Evolutionary conservation across 2,329 filamentous ascomycete genomes (phyloP), one percentile per base, ranked within the genome.

Genomic region (Mollisia scopiformis): DNA sequence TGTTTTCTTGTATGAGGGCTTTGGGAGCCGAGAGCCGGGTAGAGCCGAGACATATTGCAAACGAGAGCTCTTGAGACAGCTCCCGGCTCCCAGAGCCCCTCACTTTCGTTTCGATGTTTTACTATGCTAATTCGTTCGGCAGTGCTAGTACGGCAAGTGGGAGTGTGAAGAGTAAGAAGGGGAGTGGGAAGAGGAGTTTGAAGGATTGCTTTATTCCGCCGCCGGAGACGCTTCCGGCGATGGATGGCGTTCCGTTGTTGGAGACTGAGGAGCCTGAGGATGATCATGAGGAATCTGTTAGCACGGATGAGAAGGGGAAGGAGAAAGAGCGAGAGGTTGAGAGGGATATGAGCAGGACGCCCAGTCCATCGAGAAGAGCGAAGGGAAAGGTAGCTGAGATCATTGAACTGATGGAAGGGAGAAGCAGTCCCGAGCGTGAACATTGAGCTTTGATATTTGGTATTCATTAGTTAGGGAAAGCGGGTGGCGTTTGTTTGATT

Each of bases 71-170:
- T n/a, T n/a, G n/a, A n/a, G n/a, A n/a, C n/a, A n/a, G n/a, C n/a
- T n/a, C n/a, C n/a, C n/a, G n/a, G n/a, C n/a, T n/a, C n/a, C n/a
- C n/a, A n/a, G n/a, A n/a, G n/a, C n/a, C n/a, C n/a, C n/a, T n/a
- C n/a, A n/a, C n/a, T n/a, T n/a, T n/a, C n/a, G n/a, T n/a, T n/a
- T n/a, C n/a, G n/a, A n/a, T n/a, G n/a, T n/a, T n/a, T n/a, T n/a
- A n/a, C n/a, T n/a, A n/a, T n/a, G n/a, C n/a, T n/a, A n/a, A n/a
- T n/a, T n/a, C n/a, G n/a, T n/a, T n/a, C n/a, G n/a, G n/a, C n/a
- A n/a, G n/a, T n/a, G 50, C 47, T 19, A 47, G 43, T 19, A 52
- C 46, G n/a, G 47, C 55, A 46, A 74, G 74, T 33, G 80, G 67
- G 10, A 72, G 69, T 43, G n/a, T 72, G 37, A 63, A 63, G 55